Evolutionary conservation across 768 basidiomycete species (phyloP), one percentile per base, ranked within the genome.

Genomic region (Leccinum sublutescens): DNA sequence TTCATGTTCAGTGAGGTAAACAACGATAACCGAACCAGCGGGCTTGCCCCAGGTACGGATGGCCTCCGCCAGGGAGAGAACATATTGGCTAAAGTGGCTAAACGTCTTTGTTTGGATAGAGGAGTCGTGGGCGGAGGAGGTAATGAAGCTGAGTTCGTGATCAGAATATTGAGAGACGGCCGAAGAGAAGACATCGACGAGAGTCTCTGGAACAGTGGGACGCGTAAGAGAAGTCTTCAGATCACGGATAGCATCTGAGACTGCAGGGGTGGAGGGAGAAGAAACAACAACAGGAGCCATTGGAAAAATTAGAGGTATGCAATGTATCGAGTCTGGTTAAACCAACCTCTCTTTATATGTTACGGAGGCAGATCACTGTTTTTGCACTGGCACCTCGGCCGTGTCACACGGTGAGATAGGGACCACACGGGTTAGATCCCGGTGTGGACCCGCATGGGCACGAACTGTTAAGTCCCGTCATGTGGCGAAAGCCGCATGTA

Each of bases 1-100:
- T 50, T 73, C 71, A 29, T 73, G 71, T 47, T 73, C 73, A 0
- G 71, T 73, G 23, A 73, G 58, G 52, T 73, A 73, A 0, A 73
- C 61, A 8, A 74, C 60, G 1, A 74, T 10, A n/a, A 72, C 29
- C 1, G 71, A 66, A 0, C 71, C 71, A 3, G 54, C 5, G n/a
- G 72, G 72, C 34, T 65, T 74, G 2, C 55, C 62, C 72, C 65
- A 67, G 2, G 52, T 51, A 33, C 56, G 56, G 34, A 69, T 52
- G 14, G 70, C 70, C 6, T 58, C 59, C 25, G 65, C 69, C 0
- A 71, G 57, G 40, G 61, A 60, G 38, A 56, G 58, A 4, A 53
- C 65, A 25, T 53, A 14, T 51, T 63, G 61, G 31, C 54, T 56
- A 55, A 72, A 70, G 7, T 61, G 15, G 48, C 34, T 47, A 40